A percentile compares a stretch with the other conserved stretches of the same genome.
phyloP scores from a whole-genome alignment of 1,284 basidiomycete genomes.

The Microbotryum scabiosae region DNA sequence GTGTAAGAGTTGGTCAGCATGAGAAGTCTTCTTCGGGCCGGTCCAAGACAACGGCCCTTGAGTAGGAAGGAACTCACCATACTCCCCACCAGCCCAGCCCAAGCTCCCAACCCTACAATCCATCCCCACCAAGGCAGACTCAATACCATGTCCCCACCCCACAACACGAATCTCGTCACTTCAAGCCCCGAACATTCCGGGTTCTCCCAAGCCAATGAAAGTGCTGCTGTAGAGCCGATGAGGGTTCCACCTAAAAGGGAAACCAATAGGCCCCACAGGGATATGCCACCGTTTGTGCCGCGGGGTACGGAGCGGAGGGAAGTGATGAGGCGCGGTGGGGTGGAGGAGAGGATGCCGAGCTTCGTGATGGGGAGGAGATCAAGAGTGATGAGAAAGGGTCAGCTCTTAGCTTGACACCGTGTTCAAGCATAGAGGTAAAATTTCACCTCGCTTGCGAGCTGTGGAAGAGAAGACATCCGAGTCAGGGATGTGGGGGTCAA shows the following conservation, averaged over 20 bases:
- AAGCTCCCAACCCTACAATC: constrained; percentile 53
- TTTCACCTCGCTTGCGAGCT: constrained; percentile 28
- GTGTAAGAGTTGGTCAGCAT: background rate
- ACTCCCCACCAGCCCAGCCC: constrained; percentile 65
- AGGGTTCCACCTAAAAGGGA: constrained; percentile 64
- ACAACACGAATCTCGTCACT: background rate
- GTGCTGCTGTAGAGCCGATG: constrained; percentile 57
- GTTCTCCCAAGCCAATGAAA: constrained; percentile 58
- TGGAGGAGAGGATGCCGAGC: constrained; percentile 67
- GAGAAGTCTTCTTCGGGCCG: background rate
- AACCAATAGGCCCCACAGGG: constrained; percentile 61
- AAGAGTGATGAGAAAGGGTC: constrained; percentile 14
- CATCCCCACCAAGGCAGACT: constrained; percentile 40
- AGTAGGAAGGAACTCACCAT: constrained; percentile 48
- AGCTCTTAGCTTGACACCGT: background rate
- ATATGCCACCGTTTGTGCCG: constrained; percentile 86
- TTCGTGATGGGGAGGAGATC: constrained; percentile 36
- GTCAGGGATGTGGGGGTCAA: constrained; percentile 13
- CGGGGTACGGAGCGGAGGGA: constrained; percentile 65
- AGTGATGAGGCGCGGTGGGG: constrained; percentile 63
- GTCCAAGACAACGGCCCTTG: background rate
- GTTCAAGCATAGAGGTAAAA: background rate
- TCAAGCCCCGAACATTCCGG: constrained; percentile 43
- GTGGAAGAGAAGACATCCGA: background rate
- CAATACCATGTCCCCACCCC: constrained; percentile 30